These are phyloP conservation scores for Sporopachydermia quercuum DNA, from an alignment of 805 yeast species.

Conservation along the genomic window DNA sequence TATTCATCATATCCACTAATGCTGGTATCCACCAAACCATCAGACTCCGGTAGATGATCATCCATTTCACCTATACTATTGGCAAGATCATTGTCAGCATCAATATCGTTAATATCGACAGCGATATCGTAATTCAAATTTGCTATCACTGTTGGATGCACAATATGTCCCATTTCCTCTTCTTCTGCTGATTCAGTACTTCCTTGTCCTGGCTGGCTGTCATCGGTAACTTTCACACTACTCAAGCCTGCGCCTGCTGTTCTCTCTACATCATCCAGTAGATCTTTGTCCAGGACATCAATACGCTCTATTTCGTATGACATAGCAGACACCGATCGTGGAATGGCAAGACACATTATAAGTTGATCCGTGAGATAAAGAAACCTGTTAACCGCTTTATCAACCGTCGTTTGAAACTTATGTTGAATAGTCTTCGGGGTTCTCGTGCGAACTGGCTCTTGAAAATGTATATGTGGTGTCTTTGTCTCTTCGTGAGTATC, in stretches of 20 bases:
- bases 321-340: conserved; percentile 27
- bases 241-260: too few relatives aligned
- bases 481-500: too few relatives aligned
- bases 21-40: too few relatives aligned
- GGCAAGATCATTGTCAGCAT: too few relatives aligned
- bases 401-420: conserved; percentile 12
- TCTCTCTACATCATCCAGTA: neutral
- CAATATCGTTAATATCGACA: neutral
- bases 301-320: neutral
- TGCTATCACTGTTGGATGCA: conserved; percentile 1
- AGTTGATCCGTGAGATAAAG: conserved; percentile 34
- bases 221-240: neutral
- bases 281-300: neutral
- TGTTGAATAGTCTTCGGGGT: conserved; percentile 1
- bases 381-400: conserved; percentile 23
- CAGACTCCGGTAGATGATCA: too few relatives aligned
- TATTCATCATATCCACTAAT: too few relatives aligned
- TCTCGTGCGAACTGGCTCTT: conserved; percentile 10
- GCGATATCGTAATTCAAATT: too few relatives aligned
- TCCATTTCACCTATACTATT: too few relatives aligned
- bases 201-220: neutral
- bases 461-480: conserved; percentile 3
- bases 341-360: conserved; percentile 42
- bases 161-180: neutral
- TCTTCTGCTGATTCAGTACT: neutral